Evolutionary conservation across 305 asterid genomes (phyloP), one percentile per base, ranked within the genome.

Genomic region (Ilex paraguariensis): DNA sequence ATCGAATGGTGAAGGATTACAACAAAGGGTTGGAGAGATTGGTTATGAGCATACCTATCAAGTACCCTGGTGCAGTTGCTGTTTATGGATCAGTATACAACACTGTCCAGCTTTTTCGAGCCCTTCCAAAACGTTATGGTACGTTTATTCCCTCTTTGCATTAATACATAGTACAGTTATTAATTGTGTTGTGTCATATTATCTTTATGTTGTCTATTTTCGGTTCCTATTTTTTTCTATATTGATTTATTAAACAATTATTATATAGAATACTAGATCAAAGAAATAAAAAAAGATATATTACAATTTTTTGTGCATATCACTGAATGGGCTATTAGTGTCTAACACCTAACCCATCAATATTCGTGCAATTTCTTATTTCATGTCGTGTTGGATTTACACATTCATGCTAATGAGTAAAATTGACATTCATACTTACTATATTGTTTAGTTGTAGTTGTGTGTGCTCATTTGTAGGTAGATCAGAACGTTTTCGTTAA

Each of bases 31-130:
- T 89, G 66, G 85, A 87, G 31, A 75, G 64, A 60, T 21, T 83
- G 31, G 86, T 76, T 8, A 73, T 66, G 59, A 61, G 4, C 0
- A 67, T 89, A 15, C 75, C 80, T 2, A 15, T 7, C 1, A 82
- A 60, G 31, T 71, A 77, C 63, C 74, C 73, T 3, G 82, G 80
- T 33, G 74, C 89, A 8, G 39, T 77, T 36, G 87, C 70, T 54
- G 89, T 77, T 36, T 89, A 36, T 57, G 97, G 91, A 64, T 85
- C 65, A 32, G 80, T 86, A 59, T 84, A 87, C 60, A 61, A 66
- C 7, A 68, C 70, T n/a, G 57, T 82, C 56, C 83, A 81, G 64
- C 31, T 14, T 10, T 76, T 86, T 54, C 76, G 83, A 61, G 82
- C 81, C 36, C 40, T 79, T 57, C 83, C 95, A 10, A 46, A 61